Conservation (phyloP, 306 rosid genomes). For the Quercus berberidifolia region DNA sequence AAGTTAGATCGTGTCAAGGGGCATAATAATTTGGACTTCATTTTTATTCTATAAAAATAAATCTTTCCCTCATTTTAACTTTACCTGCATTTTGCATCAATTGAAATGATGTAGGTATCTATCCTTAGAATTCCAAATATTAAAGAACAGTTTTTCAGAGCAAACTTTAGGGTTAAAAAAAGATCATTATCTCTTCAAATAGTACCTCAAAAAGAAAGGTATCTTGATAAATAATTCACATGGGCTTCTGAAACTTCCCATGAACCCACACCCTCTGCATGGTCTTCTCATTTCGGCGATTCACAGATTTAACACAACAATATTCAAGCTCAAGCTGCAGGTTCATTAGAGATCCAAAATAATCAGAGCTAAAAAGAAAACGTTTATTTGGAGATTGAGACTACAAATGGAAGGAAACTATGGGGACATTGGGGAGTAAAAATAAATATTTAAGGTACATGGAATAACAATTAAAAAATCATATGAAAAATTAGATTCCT, state of each 20-base stretch:
- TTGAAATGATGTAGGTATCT: neutral
- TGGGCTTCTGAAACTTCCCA: conserved; percentile 85
- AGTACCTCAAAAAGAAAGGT: neutral
- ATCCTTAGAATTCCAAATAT: neutral
- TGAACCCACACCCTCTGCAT: conserved; percentile 97
- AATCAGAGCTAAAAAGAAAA: conserved; percentile 1
- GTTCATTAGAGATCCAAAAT: conserved; percentile 16
- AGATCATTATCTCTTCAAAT: neutral
- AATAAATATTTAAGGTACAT: neutral
- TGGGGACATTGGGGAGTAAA: neutral
- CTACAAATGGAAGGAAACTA: neutral
- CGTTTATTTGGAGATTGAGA: neutral
- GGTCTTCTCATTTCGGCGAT: conserved; percentile 73
- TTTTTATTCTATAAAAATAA: too few relatives aligned
- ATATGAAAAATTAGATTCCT: neutral
- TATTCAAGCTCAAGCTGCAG: conserved; percentile 83
- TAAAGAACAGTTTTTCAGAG: neutral
- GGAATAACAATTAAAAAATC: neutral
- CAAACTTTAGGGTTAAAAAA: neutral
- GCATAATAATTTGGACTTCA: too few relatives aligned
- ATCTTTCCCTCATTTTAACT: neutral
- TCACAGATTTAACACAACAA: conserved; percentile 80
- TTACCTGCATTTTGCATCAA: neutral
- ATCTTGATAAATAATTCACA: conserved; percentile 16
- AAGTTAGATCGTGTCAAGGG: too few relatives aligned